A percentile compares a stretch with the other conserved stretches of the same genome.
Conservation (phyloP, 768 basidiomycete species). For the Phlegmacium glaucopus region DNA sequence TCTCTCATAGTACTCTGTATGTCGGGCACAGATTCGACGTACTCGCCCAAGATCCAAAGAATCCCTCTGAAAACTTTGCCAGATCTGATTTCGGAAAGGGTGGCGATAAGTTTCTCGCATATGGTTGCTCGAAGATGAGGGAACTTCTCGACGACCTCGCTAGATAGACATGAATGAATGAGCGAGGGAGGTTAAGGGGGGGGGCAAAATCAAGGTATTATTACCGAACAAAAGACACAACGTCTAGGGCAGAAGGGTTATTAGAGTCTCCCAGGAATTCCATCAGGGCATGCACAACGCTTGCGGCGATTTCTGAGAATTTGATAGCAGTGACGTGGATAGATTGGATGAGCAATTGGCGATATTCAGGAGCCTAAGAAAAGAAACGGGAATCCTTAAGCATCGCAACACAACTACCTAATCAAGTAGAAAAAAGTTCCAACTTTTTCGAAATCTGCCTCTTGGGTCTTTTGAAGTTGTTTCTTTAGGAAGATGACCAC, state of each 20-base stretch:
- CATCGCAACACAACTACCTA: neutral
- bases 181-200: neutral
- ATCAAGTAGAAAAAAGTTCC: neutral
- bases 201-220: conserved; percentile 4
- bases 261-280: conserved; percentile 93
- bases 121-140: conserved; percentile 79
- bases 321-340: conserved; percentile 96
- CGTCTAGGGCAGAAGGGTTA: conserved; percentile 93
- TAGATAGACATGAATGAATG: conserved; percentile 19
- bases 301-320: conserved; percentile 95
- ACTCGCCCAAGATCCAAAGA: conserved; percentile 98
- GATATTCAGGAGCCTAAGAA: conserved; percentile 87
- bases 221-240: conserved; percentile 69
- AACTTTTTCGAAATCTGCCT: conserved; percentile 91
- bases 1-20: conserved; percentile 74
- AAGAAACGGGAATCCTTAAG: neutral
- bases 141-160: conserved; percentile 98
- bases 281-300: conserved; percentile 90
- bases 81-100: conserved; percentile 85
- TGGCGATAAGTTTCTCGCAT: conserved; percentile 78
- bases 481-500: conserved; percentile 97
- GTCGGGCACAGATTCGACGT: conserved; percentile 64
- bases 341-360: conserved; percentile 94
- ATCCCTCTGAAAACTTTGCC: conserved; percentile 97
- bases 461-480: conserved; percentile 91